phyloP scores from a whole-genome alignment of 495 filamentous ascomycete genomes.

The Articulospora tetracladia region DNA sequence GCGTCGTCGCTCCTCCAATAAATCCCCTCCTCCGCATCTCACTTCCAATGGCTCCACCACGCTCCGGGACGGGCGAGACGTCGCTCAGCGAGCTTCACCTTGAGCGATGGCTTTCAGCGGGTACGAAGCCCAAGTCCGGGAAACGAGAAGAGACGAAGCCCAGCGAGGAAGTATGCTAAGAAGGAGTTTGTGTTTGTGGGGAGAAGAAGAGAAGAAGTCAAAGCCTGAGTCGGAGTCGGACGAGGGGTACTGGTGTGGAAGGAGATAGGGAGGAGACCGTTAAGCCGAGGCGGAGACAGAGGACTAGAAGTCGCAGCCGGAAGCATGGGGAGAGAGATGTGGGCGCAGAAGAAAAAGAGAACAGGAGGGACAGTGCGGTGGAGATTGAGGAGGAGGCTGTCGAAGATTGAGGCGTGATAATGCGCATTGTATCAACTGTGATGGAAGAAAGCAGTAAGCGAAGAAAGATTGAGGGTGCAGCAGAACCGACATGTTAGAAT shows the following conservation, averaged over 20 bases:
- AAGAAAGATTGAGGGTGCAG: too few species aligned
- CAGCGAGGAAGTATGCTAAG: neutral
- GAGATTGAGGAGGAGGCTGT: neutral
- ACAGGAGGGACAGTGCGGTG: neutral
- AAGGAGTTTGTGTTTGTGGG: neutral
- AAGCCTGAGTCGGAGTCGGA: constrained; percentile 3
- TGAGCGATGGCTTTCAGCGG: neutral
- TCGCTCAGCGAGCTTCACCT: constrained; percentile 11
- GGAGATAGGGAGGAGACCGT: neutral
- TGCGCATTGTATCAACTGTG: too few species aligned
- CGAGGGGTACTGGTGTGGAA: neutral
- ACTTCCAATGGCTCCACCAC: constrained; percentile 14
- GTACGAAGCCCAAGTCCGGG: neutral
- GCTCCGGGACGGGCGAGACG: constrained; percentile 20
- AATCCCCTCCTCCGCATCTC: neutral
- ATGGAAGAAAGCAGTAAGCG: too few species aligned
- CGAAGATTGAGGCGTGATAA: neutral
- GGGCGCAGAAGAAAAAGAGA: neutral
- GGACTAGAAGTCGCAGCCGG: constrained; percentile 9
- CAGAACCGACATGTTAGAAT: neutral
- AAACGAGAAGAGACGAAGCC: neutral
- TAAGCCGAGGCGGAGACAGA: constrained; percentile 13
- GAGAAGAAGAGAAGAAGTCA: constrained; percentile 17
- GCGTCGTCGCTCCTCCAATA: constrained; percentile 17
- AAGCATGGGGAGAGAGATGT: constrained; percentile 2